Percentiles rank a stretch among this genome's conserved stretches.
These are phyloP conservation scores for Xylaria cubensis DNA, from an alignment of 495 filamentous ascomycete species.

Conservation along the genomic window DNA sequence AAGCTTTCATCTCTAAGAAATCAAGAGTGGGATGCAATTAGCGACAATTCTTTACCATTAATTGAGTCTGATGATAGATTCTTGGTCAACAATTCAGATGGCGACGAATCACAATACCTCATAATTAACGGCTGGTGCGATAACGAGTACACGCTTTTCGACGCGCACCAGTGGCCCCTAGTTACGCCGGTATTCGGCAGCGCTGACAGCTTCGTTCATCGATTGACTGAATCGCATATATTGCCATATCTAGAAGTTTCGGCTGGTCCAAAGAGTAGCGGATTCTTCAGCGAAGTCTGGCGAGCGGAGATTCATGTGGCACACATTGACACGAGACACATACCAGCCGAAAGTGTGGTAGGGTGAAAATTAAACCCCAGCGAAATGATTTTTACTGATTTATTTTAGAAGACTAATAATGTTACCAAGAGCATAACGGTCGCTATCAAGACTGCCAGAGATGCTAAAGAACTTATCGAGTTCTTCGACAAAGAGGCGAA, in stretches of 20 bases:
- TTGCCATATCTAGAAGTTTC: background rate
- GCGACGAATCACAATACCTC: background rate
- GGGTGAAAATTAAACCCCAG: background rate
- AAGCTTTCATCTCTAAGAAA: background rate
- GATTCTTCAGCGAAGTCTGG: constrained; percentile 2
- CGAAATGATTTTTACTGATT: background rate
- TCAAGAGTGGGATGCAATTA: background rate
- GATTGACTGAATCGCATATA: background rate
- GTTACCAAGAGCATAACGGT: background rate
- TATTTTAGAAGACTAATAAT: background rate
- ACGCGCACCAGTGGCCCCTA: background rate
- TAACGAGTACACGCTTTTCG: background rate
- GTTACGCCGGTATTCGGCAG: background rate
- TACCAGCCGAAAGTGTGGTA: background rate
- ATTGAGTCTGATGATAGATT: too few relatives aligned
- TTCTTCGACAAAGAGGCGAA: background rate
- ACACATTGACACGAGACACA: background rate
- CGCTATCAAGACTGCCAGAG: constrained; percentile 5
- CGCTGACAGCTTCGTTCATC: background rate
- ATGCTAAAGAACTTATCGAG: background rate
- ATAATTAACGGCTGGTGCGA: background rate
- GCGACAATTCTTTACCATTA: background rate
- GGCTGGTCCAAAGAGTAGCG: background rate
- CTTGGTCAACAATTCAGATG: too few relatives aligned
- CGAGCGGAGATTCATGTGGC: background rate